Evolutionary conservation across 257 asterid species (phyloP).

Genomic region (Catharanthus roseus): DNA sequence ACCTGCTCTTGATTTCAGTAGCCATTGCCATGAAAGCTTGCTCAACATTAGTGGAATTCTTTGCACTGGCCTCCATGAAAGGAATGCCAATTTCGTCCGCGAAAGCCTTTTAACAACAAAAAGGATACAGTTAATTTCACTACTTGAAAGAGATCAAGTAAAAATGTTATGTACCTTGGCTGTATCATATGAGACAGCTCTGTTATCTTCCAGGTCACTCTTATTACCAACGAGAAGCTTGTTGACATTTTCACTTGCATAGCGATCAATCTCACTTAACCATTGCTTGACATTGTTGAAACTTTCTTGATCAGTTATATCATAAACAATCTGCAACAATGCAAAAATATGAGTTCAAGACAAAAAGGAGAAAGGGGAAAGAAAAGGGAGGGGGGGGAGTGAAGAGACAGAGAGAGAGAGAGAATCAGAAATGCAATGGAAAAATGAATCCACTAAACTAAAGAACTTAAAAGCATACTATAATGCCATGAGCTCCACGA

Average conservation of each 20-base stretch:
- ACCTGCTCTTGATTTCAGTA: slow-evolving; percentile 71
- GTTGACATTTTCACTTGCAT: slow-evolving; percentile 80
- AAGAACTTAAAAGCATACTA: slow-evolving; percentile 38
- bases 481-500: slow-evolving; percentile 93
- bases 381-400: not conserved
- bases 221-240: slow-evolving; percentile 81
- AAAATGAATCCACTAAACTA: slow-evolving; percentile 5
- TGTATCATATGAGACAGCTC: slow-evolving; percentile 68
- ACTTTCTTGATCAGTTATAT: slow-evolving; percentile 78
- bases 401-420: not conserved
- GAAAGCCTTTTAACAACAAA: slow-evolving; percentile 45
- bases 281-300: slow-evolving; percentile 84
- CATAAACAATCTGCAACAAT: slow-evolving; percentile 57
- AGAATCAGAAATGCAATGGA: not conserved
- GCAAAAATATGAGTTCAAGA: slow-evolving; percentile 11
- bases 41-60: slow-evolving; percentile 61
- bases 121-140: slow-evolving; percentile 9
- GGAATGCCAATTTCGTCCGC: slow-evolving; percentile 87
- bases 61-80: slow-evolving; percentile 80
- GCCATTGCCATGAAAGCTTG: slow-evolving; percentile 93
- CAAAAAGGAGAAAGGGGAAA: not conserved
- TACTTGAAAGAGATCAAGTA: not conserved
- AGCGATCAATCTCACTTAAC: slow-evolving; percentile 78
- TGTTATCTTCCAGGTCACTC: slow-evolving; percentile 58
- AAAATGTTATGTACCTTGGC: slow-evolving; percentile 49